phyloP scores from a whole-genome alignment of 768 basidiomycete species.

The Mycena galericulata region DNA sequence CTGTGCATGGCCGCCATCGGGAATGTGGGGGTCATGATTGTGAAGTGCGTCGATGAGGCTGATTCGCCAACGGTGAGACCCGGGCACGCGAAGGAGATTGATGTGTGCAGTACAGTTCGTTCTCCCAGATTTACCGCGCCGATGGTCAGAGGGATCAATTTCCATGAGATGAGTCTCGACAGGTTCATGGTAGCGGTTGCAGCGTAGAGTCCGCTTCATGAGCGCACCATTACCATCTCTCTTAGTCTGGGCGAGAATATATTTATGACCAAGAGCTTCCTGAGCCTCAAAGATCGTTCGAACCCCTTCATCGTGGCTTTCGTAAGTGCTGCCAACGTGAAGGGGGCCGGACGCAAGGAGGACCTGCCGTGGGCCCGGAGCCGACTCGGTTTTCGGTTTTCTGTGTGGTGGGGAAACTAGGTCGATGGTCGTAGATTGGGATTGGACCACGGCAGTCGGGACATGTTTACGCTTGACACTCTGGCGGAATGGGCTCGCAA shows the following conservation, averaged over 20 bases:
- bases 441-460: neutral
- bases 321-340: neutral
- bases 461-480: slow-evolving; percentile 1
- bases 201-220: neutral
- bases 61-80: slow-evolving; percentile 23
- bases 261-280: slow-evolving; percentile 19
- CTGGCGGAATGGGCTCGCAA: neutral
- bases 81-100: slow-evolving; percentile 28
- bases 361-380: neutral
- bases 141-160: slow-evolving; percentile 27
- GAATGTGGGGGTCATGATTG: slow-evolving; percentile 42
- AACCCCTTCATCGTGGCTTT: neutral
- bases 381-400: neutral
- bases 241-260: neutral
- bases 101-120: slow-evolving; percentile 37
- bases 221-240: neutral
- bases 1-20: slow-evolving; percentile 23
- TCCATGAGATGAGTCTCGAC: neutral
- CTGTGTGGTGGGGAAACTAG: neutral
- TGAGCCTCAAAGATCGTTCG: neutral
- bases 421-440: neutral
- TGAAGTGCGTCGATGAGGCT: slow-evolving; percentile 35
- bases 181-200: slow-evolving; percentile 14
- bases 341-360: neutral
- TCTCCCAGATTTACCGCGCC: slow-evolving; percentile 1